phyloP scores from a whole-genome alignment of 352 stramenopile genomes.

The Globisporangium parvum region DNA sequence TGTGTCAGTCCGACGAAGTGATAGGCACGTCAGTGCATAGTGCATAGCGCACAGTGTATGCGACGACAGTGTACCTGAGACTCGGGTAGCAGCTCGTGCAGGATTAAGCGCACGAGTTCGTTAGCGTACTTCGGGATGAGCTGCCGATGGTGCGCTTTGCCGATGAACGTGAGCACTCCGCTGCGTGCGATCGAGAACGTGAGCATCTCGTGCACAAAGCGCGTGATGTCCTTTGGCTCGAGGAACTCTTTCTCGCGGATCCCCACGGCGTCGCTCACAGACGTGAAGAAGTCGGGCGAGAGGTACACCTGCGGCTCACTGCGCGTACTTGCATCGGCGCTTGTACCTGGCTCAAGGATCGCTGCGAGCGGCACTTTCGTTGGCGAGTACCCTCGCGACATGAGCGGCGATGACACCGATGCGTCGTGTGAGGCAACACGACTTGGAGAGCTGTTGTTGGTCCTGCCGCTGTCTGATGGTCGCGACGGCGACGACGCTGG shows the following conservation, averaged over 20 bases:
- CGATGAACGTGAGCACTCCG: constrained; percentile 42
- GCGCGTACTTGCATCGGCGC: not conserved
- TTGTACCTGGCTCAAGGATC: constrained; percentile 16
- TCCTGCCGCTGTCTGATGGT: not conserved
- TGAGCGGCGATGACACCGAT: not conserved
- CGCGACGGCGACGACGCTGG: not conserved
- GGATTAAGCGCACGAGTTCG: constrained; percentile 33
- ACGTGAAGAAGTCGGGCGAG: constrained; percentile 34
- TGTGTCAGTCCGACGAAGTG: not conserved
- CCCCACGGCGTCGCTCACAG: constrained; percentile 27
- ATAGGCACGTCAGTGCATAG: too few species aligned
- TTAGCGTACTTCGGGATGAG: constrained; percentile 42
- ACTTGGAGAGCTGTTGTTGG: constrained; percentile 1
- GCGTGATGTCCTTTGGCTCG: constrained; percentile 32
- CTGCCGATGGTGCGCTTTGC: constrained; percentile 52
- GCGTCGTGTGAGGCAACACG: not conserved
- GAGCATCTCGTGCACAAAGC: constrained; percentile 45
- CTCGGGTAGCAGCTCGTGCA: constrained; percentile 43
- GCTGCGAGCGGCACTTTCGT: constrained; percentile 20
- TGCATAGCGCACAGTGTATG: too few species aligned
- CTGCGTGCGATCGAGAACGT: constrained; percentile 52
- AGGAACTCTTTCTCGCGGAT: constrained; percentile 38
- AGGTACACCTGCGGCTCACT: constrained; percentile 19
- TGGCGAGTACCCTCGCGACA: constrained; percentile 10
- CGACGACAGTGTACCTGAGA: constrained; percentile 23